Percentiles rank a stretch among this genome's conserved stretches.
Evolutionary conservation across 2,329 filamentous ascomycete genomes (phyloP).

Genomic region (Didymella keratinophila): DNA sequence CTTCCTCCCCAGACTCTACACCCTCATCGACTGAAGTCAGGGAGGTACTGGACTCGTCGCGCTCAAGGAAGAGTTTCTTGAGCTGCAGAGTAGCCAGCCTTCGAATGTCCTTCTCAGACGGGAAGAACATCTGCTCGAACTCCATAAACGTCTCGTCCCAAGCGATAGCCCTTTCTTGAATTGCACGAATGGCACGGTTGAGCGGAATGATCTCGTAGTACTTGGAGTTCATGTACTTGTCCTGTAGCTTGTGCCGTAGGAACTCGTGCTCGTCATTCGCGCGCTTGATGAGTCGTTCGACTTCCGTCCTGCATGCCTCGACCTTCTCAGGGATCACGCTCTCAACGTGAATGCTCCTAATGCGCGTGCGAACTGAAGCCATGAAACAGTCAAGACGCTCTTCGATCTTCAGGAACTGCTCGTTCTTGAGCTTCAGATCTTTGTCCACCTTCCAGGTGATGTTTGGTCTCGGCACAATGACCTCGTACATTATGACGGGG

Average conservation of each 20-base stretch:
- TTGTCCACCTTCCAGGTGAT: slow-evolving; percentile 99
- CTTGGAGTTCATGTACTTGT: slow-evolving; percentile 89
- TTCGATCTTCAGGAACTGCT: slow-evolving; percentile 82
- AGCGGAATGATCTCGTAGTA: slow-evolving; percentile 97
- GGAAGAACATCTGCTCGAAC: slow-evolving; percentile 92
- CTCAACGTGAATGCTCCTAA: slow-evolving; percentile 89
- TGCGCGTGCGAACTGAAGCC: slow-evolving; percentile 79
- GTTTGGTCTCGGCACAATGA: slow-evolving; percentile 86
- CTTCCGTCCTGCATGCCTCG: slow-evolving; percentile 80
- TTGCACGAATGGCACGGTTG: slow-evolving; percentile 85
- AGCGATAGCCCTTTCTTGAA: slow-evolving; percentile 89
- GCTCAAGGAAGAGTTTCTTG: slow-evolving; percentile 93
- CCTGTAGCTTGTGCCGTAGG: slow-evolving; percentile 79
- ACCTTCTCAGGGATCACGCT: slow-evolving; percentile 88
- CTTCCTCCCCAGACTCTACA: slow-evolving; percentile 55
- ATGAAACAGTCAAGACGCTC: slow-evolving; percentile 87
- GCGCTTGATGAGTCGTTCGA: slow-evolving; percentile 78
- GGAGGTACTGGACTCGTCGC: slow-evolving; percentile 79
- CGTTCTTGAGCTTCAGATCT: slow-evolving; percentile 90
- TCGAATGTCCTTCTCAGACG: slow-evolving; percentile 93
- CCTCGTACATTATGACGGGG: slow-evolving; percentile 88
- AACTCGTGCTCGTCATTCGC: slow-evolving; percentile 82
- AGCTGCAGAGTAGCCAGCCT: slow-evolving; percentile 90
- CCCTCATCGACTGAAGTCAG: slow-evolving; percentile 73
- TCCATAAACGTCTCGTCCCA: slow-evolving; percentile 92